Evolutionary conservation across 2,329 filamentous ascomycete genomes (phyloP).

Genomic region (Aspergillus bombycis): DNA sequence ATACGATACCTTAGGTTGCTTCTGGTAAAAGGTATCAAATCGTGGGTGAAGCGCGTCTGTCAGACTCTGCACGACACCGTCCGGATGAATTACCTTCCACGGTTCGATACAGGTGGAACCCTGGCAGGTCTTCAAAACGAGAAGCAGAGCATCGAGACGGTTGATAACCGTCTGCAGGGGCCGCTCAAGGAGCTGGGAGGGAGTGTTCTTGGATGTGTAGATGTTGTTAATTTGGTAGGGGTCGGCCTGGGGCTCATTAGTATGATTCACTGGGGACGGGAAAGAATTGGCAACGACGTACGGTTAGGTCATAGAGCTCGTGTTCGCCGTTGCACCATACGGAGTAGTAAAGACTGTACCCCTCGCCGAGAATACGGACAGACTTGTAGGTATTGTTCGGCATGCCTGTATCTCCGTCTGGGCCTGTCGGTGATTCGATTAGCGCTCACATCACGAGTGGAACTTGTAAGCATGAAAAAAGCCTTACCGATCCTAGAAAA

Average conservation of each 20-base stretch:
- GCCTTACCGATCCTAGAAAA: slow-evolving; percentile 31
- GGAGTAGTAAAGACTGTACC: slow-evolving; percentile 45
- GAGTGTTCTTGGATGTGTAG: slow-evolving; percentile 14
- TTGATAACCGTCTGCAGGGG: slow-evolving; percentile 24
- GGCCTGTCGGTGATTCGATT: slow-evolving; percentile 15
- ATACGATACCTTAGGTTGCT: slow-evolving; percentile 38
- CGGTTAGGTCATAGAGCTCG: slow-evolving; percentile 43
- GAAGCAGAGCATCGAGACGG: slow-evolving; percentile 40
- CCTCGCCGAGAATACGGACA: slow-evolving; percentile 37
- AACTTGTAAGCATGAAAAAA: not conserved
- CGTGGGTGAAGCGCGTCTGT: slow-evolving; percentile 33
- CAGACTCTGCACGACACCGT: slow-evolving; percentile 32
- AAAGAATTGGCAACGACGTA: slow-evolving; percentile 16
- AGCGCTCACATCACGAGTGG: not conserved
- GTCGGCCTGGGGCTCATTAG: slow-evolving; percentile 30
- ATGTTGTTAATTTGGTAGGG: slow-evolving; percentile 43
- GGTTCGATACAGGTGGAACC: slow-evolving; percentile 38
- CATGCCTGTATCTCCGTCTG: slow-evolving; percentile 21
- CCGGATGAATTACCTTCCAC: slow-evolving; percentile 40
- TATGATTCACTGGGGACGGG: not conserved
- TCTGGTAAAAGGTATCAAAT: slow-evolving; percentile 38
- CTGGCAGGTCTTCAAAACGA: slow-evolving; percentile 46
- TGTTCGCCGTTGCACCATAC: slow-evolving; percentile 48
- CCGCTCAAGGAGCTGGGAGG: slow-evolving; percentile 24
- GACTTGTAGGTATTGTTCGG: slow-evolving; percentile 47